Evolutionary conservation across 345 rosid genomes (phyloP).

Genomic region (Acer saccharum): DNA sequence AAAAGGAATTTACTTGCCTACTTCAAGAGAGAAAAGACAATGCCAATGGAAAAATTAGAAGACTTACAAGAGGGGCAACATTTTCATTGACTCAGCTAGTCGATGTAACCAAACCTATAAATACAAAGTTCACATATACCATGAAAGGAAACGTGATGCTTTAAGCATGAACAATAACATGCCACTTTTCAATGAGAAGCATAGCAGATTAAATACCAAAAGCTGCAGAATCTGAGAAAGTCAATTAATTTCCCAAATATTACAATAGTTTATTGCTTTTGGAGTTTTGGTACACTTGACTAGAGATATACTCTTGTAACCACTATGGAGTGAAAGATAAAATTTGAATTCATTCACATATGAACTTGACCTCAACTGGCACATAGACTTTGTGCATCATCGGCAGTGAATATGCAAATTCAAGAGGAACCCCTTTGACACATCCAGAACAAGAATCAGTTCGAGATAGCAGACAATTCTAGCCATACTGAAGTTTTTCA

Average conservation of each 20-base stretch:
- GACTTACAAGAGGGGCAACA: not conserved
- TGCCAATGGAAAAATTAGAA: not conserved
- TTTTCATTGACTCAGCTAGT: not conserved
- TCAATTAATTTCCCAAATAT: not conserved
- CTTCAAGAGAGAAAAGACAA: not conserved
- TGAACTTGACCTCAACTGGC: not conserved
- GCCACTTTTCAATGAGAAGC: not conserved
- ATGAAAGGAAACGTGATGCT: not conserved
- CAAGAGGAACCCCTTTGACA: not conserved
- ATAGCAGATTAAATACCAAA: not conserved
- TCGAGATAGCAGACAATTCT: not conserved
- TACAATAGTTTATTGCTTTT: not conserved
- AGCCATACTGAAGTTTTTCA: not conserved
- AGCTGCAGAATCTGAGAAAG: not conserved
- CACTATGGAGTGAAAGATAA: not conserved
- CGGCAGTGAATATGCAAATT: not conserved
- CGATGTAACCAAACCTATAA: not conserved
- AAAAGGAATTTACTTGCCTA: not conserved
- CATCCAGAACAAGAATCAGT: not conserved
- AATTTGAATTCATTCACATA: not conserved
- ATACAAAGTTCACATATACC: not conserved
- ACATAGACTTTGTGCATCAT: not conserved
- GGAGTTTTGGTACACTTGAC: no score
- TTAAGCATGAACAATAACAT: not conserved
- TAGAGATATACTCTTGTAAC: not conserved